These are phyloP conservation scores for Coemansia sp. DNA, from an alignment of 371 early-diverging fungal genomes.

Conservation along the genomic window DNA sequence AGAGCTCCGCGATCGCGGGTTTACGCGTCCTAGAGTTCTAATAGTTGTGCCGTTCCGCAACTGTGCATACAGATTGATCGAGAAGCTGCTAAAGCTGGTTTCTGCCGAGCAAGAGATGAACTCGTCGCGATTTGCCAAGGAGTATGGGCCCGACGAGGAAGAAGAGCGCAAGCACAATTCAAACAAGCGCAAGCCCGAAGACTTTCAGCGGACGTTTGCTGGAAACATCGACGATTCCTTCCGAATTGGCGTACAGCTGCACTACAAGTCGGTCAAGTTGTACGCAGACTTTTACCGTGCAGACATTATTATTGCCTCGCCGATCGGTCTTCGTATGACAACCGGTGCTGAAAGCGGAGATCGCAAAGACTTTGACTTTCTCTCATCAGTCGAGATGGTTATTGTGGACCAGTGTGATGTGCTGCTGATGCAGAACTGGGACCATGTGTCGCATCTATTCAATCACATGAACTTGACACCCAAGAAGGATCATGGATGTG, in stretches of 20 bases:
- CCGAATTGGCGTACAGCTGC: constrained; percentile 86
- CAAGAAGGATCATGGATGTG: constrained; percentile 82
- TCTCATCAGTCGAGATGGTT: constrained; percentile 88
- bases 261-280: constrained; percentile 77
- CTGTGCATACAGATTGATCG: constrained; percentile 74
- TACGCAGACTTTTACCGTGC: constrained; percentile 84
- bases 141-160: constrained; percentile 64
- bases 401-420: constrained; percentile 84
- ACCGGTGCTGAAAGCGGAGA: constrained; percentile 58
- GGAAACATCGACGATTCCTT: constrained; percentile 97
- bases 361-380: constrained; percentile 88
- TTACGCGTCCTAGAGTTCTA: constrained; percentile 89
- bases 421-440: constrained; percentile 97
- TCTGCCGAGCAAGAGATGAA: constrained; percentile 81
- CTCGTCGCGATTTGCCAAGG: constrained; percentile 74
- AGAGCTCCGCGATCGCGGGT: constrained; percentile 92
- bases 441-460: constrained; percentile 83
- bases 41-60: constrained; percentile 88
- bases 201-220: constrained; percentile 77
- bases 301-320: constrained; percentile 91
- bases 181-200: constrained; percentile 73
- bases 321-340: constrained; percentile 85
- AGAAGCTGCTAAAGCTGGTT: constrained; percentile 70
- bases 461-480: constrained; percentile 83
- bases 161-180: constrained; percentile 22